Evolutionary conservation across 306 rosid species (phyloP), one percentile per base, ranked within the genome.

Genomic region (Quercus robur): DNA sequence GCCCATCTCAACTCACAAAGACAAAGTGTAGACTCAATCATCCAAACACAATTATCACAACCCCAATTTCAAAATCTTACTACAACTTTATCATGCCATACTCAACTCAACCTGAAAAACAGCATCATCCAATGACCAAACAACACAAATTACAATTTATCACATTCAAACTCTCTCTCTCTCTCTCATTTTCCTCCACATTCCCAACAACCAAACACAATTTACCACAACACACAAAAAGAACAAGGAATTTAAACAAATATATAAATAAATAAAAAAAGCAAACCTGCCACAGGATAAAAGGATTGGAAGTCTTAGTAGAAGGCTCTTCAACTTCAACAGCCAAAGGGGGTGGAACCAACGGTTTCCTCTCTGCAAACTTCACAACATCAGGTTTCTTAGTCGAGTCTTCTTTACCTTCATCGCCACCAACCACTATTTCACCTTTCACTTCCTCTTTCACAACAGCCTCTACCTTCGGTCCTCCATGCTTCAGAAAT

Each of bases 231-330:
- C 10, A 71, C 11, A 19, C 5, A 61, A 12, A 21, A 28, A 57
- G 41, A 33, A 21, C 19, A 25, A 4, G 23, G 41, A 26, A 17
- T 10, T 11, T 2, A 8, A 33, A 38, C 11, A 35, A 41, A 51
- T 7, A 21, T 3, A 74, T 33, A 19, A 11, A 20, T 1, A 9
- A 55, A 56, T 31, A 33, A 33, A 33, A 4, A 26, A 46, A 10
- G 31, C 38, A 41, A 51, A 89, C 99, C 99, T 95, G 99, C 92
- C 94, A 95, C 44, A 90, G 59, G 2, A 93, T 71, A n/a, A 86
- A 14, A 19, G 99, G 97, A 81, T 91, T 88, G 74, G 97, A 85
- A 81, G 97, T 89, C 84, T 82, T 91, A 23, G 70, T 18, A 58
- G 93, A 77, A 33, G 28, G 14, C 49, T 74, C 83, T 3, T 93